Percentiles rank a stretch among this genome's conserved stretches.
phyloP scores from a whole-genome alignment of 2,329 filamentous ascomycete species.

The Pseudocercospora cruenta region DNA sequence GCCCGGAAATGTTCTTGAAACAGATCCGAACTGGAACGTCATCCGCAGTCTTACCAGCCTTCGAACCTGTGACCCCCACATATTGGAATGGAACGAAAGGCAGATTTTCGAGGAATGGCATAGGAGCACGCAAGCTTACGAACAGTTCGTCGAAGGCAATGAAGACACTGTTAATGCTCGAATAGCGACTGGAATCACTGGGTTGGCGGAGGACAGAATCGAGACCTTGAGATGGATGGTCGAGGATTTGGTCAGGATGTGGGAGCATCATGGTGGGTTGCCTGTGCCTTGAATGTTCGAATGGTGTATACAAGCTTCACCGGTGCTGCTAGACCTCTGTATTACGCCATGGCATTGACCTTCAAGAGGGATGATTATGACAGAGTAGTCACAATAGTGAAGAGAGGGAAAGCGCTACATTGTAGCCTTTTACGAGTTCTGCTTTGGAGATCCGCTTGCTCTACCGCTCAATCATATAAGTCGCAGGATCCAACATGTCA shows the following conservation, averaged over 20 bases:
- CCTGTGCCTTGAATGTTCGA: neutral
- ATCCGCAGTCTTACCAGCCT: neutral
- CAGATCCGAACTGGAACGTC: neutral
- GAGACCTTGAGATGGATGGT: neutral
- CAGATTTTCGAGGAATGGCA: neutral
- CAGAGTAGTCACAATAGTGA: neutral
- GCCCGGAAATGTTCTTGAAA: neutral
- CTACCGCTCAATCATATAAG: too few species aligned
- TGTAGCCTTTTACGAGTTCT: neutral
- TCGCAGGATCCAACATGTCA: too few species aligned
- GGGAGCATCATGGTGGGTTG: neutral
- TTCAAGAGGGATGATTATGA: too few species aligned
- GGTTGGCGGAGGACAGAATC: neutral
- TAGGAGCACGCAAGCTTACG: neutral
- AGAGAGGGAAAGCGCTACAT: neutral
- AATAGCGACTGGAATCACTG: neutral
- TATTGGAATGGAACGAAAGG: neutral
- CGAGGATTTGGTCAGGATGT: neutral
- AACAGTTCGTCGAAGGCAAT: neutral
- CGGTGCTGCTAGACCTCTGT: too few species aligned
- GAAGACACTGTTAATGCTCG: neutral
- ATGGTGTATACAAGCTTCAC: neutral
- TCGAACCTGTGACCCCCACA: neutral
- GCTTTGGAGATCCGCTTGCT: too few species aligned
- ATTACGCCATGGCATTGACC: too few species aligned